phyloP scores from a whole-genome alignment of 1,139 yeast genomes.

The Hyphopichia khmerensis region DNA sequence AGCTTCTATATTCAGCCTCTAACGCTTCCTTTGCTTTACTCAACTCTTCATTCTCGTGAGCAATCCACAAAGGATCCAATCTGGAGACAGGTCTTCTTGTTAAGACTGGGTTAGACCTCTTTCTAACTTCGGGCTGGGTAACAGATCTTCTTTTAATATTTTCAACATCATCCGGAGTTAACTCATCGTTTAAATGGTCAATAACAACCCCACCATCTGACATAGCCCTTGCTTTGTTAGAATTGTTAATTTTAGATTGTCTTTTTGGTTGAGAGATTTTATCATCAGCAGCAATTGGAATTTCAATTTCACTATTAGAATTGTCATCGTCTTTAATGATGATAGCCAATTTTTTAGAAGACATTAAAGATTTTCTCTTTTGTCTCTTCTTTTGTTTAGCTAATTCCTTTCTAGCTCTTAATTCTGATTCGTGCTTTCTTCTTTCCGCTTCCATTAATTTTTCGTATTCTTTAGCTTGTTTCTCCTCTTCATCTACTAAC shows the following conservation, averaged over 20 bases:
- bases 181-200: constrained; percentile 22
- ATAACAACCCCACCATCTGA: constrained; percentile 32
- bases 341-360: constrained; percentile 42
- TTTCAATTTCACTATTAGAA: constrained; percentile 32
- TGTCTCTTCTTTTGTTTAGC: constrained; percentile 46
- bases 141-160: constrained; percentile 46
- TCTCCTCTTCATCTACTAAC: constrained; percentile 50
- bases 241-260: constrained; percentile 24
- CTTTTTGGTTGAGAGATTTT: constrained; percentile 40
- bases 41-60: constrained; percentile 48
- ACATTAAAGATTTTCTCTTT: constrained; percentile 43
- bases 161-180: constrained; percentile 44
- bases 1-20: constrained; percentile 32
- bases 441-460: constrained; percentile 50
- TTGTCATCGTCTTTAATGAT: constrained; percentile 31
- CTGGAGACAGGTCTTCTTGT: constrained; percentile 67
- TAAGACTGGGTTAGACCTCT: constrained; percentile 43
- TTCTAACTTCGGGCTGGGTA: constrained; percentile 40
- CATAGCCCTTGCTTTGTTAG: constrained; percentile 27
- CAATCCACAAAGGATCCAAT: constrained; percentile 62
- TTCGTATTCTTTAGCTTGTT: constrained; percentile 48
- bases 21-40: constrained; percentile 45
- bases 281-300: constrained; percentile 15
- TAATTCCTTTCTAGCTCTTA: constrained; percentile 45
- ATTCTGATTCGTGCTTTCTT: constrained; percentile 50